These are phyloP conservation scores for Trichoderma sp. DNA, from an alignment of 2,329 filamentous ascomycete genomes.

Conservation along the genomic window DNA sequence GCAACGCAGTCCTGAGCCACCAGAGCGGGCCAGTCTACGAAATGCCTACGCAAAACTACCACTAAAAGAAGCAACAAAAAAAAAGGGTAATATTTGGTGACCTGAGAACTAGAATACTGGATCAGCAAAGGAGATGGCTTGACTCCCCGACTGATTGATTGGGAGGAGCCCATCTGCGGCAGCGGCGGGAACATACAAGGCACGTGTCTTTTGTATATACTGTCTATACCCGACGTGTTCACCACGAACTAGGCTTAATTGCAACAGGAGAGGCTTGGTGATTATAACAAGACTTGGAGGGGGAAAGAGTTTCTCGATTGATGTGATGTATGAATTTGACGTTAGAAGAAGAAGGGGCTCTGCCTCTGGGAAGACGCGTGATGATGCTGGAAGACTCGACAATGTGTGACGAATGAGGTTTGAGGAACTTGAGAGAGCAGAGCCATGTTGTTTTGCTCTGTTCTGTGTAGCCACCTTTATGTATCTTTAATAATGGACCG, in stretches of 20 bases:
- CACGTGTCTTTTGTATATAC: constrained; percentile 21
- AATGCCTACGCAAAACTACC: constrained; percentile 41
- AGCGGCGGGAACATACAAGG: constrained; percentile 11
- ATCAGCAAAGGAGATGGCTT: background rate
- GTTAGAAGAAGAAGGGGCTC: background rate
- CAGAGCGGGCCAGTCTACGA: constrained; percentile 41
- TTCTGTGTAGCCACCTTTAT: constrained; percentile 2
- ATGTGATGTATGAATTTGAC: constrained; percentile 5
- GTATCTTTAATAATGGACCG: constrained; percentile 18
- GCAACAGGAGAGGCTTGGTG: background rate
- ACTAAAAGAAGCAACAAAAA: constrained; percentile 25
- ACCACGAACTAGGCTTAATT: constrained; percentile 5
- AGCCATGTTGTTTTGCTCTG: background rate
- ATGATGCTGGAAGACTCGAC: constrained; percentile 2
- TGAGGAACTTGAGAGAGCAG: background rate
- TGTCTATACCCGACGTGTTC: constrained; percentile 14
- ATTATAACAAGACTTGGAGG: background rate
- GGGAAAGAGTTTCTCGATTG: background rate
- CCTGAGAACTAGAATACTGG: background rate
- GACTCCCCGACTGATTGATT: background rate
- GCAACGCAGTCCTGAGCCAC: constrained; percentile 33
- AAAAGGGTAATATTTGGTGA: background rate
- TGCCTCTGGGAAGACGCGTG: background rate
- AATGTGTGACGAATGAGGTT: constrained; percentile 10
- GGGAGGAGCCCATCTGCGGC: background rate